Base-by-base conservation (phyloP, 2,329 filamentous ascomycete genomes). In the Clarireedia hainanense region DNA sequence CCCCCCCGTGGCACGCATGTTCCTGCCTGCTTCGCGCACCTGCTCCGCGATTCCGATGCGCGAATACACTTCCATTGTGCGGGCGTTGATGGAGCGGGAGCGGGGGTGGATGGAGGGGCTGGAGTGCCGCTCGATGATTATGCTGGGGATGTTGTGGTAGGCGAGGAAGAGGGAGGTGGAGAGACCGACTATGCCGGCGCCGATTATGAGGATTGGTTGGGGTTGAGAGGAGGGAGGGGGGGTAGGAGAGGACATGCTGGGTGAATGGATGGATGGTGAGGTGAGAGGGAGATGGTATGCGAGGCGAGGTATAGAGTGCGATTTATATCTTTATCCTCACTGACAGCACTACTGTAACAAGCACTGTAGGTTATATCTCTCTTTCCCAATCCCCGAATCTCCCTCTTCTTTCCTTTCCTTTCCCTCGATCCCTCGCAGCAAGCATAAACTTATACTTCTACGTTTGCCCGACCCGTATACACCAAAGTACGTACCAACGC, bases 171-270 rank as follows among this genome's bases (percentile, higher is more conserved):
- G 63, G 2, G 72, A 69, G 27, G 71, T 67, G 2, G 68, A 69
- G 10, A 75, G 67, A 23, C 73, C 73, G 24, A 73, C 70, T 1
- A 74, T 67, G 27, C 70, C 71, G 15, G 69, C 72, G 15, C 73
- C 73, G 2, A 75, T 63, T 26, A 75, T 67, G 9, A 74, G 64
- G 37, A 74, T 64, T 24, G 63, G 39, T 40, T 40, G 14, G 14
- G 14, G 14, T 2, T 9, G 17, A 7, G 39, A 14, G 14, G 39
- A 40, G 39, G 39, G n/a, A 40, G 12, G 1, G 4, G 6, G 1
- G 36, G 36, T 37, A 15, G 36, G 7, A 37, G 36, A 20, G 17
- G 39, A 15, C 39, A 40, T 40, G 39, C 6, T 40, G 39, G 14
- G 14, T 37, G 36, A 15, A 37, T n/a, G 9, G 39, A 14, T 40